Base-by-base conservation (phyloP, 2,329 filamentous ascomycete species). In the Zelopaecilomyces penicillatus region DNA sequence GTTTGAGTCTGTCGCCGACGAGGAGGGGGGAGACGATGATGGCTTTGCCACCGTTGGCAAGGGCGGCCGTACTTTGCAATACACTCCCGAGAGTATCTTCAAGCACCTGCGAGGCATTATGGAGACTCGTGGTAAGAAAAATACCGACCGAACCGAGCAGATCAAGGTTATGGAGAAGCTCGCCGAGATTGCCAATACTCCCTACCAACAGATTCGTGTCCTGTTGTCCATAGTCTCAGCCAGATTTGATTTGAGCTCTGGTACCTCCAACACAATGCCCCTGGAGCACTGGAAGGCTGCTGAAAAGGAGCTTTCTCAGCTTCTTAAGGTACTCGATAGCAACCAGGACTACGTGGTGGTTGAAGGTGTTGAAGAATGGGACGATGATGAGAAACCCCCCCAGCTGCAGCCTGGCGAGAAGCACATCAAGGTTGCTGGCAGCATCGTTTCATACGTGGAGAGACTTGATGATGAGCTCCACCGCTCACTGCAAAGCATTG, bases 81-180 rank as follows among this genome's bases (percentile, higher is more conserved):
- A 95, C 68, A 98, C 94, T 9, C 86, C 91, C 26, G 93, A 98
- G 73, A 93, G 90, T 66, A 98, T 98, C 61, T 85, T 97, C 66
- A 98, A 98, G 76, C 89, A 97, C 67, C 78, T 98, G 42, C 82
- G 91, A 46, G 80, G 82, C 42, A 97, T 98, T 61, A 76, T 97
- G 63, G 93, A 98, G 73, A 90, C 91, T 47, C 81, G 93, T 73
- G 93, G 93, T 65, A 94, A 95, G 76, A 98, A 98, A 80, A 97
- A 97, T 75, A 96, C 93, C 53, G 93, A 98, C 66, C 84, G 89
- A 40, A 63, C 80, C 39, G 93, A 98, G 70, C 93, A 98, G 70
- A 97, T 98, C 68, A 84, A 85, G 67, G 84, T 91, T 42, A 95
- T 98, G 89, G 93, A 97, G 77, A 95, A 90, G 74, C 79, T 98